Evolutionary conservation across 2,329 filamentous ascomycete species (phyloP).

Genomic region (Colletotrichum camelliae): DNA sequence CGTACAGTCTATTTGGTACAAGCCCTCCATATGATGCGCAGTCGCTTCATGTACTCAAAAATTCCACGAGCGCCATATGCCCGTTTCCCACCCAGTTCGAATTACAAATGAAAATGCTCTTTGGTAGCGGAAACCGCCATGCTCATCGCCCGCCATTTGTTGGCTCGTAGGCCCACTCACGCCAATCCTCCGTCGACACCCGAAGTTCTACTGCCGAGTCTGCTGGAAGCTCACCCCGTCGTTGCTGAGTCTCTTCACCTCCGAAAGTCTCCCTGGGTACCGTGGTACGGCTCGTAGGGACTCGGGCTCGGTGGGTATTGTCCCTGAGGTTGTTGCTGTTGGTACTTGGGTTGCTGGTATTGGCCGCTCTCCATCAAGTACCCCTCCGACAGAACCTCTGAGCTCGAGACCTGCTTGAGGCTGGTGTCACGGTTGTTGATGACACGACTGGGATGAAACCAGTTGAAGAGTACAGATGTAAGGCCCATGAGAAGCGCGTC

Average conservation of each 20-base stretch:
- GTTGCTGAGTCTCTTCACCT: background rate
- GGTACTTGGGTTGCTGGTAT: background rate
- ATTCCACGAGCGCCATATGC: background rate
- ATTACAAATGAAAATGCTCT: background rate
- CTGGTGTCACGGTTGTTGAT: background rate
- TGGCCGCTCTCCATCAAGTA: slow-evolving; percentile 16
- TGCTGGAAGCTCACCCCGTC: background rate
- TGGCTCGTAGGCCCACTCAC: slow-evolving; percentile 2
- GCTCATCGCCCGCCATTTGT: background rate
- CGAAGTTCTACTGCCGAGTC: background rate
- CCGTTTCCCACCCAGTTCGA: background rate
- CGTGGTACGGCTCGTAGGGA: background rate
- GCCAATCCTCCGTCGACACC: background rate
- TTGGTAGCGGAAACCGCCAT: background rate
- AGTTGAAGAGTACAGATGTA: slow-evolving; percentile 25
- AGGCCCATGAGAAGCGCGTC: slow-evolving; percentile 41
- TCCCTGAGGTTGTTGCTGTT: background rate
- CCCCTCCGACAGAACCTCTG: background rate
- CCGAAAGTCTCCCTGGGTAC: background rate
- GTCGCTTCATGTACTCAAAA: background rate
- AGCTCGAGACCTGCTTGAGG: background rate
- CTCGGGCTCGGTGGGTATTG: background rate
- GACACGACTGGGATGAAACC: slow-evolving; percentile 21
- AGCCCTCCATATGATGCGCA: fast-evolving
- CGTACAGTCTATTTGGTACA: background rate